phyloP scores from a whole-genome alignment of 176 grass and related monocot species.

The Paspalum notatum region DNA sequence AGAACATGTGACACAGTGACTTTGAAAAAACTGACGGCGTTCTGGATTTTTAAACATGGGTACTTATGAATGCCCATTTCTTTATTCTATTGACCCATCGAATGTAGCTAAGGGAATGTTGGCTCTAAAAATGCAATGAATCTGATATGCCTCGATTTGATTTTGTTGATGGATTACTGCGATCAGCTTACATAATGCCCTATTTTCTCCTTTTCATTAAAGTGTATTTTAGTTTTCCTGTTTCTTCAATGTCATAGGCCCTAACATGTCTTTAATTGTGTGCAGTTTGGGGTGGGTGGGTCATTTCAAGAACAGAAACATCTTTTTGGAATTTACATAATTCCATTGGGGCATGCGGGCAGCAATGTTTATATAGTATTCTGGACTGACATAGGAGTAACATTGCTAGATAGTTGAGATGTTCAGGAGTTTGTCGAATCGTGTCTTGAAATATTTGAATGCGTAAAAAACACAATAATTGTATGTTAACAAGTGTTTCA shows the following conservation, averaged over 20 bases:
- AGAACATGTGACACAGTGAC: not conserved
- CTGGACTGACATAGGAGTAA: not conserved
- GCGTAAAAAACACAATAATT: not conserved
- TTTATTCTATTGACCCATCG: not conserved
- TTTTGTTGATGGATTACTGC: not conserved
- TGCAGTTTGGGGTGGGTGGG: not conserved
- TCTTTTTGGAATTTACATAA: not conserved
- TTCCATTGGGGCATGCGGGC: not conserved
- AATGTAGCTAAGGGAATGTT: not conserved
- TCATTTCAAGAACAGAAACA: not conserved
- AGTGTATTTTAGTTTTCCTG: not conserved
- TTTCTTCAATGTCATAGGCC: not conserved
- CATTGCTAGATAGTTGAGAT: constrained; percentile 16
- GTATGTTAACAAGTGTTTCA: not conserved
- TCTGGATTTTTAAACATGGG: not conserved
- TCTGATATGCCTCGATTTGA: not conserved
- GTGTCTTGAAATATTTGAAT: not conserved
- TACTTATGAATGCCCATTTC: not conserved
- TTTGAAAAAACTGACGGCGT: not conserved
- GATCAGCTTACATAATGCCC: not conserved
- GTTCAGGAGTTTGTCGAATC: not conserved
- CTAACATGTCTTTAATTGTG: not conserved
- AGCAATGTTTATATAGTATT: not conserved
- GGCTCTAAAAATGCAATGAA: not conserved
- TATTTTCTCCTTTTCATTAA: not conserved